Evolutionary conservation across 371 early-diverging fungal genomes (phyloP), one percentile per base, ranked within the genome.

Genomic region (Sporodiniella umbellata): DNA sequence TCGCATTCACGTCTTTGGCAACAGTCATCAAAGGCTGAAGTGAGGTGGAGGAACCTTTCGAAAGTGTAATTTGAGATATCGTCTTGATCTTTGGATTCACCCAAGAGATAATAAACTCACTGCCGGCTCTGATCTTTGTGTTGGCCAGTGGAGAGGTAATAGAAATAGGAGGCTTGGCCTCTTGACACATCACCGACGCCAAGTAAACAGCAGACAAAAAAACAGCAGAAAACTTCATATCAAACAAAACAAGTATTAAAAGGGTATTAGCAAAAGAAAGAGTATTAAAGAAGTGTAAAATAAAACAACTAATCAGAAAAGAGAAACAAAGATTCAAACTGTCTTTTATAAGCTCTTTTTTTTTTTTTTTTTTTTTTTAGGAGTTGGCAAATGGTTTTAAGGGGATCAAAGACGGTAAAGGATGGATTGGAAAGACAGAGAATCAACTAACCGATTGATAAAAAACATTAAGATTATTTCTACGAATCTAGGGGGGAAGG

Each of bases 91-190:
- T 43, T 23, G 68, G 61, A 26, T 64, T 56, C 25, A 61, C 49
- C 68, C 68, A 68, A 30, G 59, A 54, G 33, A 68, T 53, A 21
- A 68, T 68, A 5, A 54, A 61, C 40, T 60, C 53, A 33, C 53
- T 40, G 12, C 66, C 66, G 26, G 62, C 58, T 49, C 57, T 54
- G 21, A 51, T 52, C 30, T 48, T 48, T 19, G 66, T 62, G 12
- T 60, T 60, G 8, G 48, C 37, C 43, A 65, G 53, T 33, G 70
- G 70, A 26, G 70, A 65, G n/a, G 70, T 70, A 46, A 70, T 66
- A 18, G 66, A 59, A 15, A 70, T 54, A 28, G 60, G 54, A 12
- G 64, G 46, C 19, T 40, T 24, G n/a, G n/a, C n/a, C n/a, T n/a
- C n/a, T n/a, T n/a, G n/a, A n/a, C n/a, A n/a, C n/a, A n/a, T n/a